A percentile compares a stretch with the other conserved stretches of the same genome.
Evolutionary conservation across 805 yeast genomes (phyloP).

Genomic region (Teunomyces funiuensis): DNA sequence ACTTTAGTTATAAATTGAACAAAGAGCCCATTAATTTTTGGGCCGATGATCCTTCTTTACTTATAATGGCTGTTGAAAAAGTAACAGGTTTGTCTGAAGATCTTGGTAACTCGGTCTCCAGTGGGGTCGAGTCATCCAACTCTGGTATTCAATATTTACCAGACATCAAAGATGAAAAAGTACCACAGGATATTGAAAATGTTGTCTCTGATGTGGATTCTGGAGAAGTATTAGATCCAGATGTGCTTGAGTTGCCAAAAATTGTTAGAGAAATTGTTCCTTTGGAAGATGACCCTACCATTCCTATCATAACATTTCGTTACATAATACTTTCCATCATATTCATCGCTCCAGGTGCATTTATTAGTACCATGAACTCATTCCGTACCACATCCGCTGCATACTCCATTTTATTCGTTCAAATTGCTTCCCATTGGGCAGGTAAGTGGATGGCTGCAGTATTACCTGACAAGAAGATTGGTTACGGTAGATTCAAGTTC

Average conservation of each 20-base stretch:
- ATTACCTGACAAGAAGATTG: slow-evolving; percentile 34
- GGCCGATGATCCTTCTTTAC: background rate
- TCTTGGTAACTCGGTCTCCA: background rate
- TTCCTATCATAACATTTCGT: slow-evolving; percentile 40
- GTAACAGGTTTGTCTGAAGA: background rate
- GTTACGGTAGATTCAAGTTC: slow-evolving; percentile 23
- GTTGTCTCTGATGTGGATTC: slow-evolving; percentile 5
- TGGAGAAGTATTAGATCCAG: slow-evolving; percentile 11
- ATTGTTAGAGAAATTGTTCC: slow-evolving; percentile 38
- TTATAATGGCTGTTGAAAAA: background rate
- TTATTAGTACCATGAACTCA: slow-evolving; percentile 41
- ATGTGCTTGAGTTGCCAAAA: slow-evolving; percentile 29
- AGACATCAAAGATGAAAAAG: slow-evolving; percentile 8
- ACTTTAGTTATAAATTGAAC: too few relatives aligned
- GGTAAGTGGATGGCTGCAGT: slow-evolving; percentile 46
- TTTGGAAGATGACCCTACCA: slow-evolving; percentile 36
- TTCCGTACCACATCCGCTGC: slow-evolving; percentile 49
- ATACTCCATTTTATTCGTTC: slow-evolving; percentile 52
- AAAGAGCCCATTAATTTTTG: background rate
- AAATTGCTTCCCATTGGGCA: slow-evolving; percentile 46
- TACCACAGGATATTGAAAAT: slow-evolving; percentile 8
- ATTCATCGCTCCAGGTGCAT: slow-evolving; percentile 43
- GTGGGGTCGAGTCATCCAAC: background rate
- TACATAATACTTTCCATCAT: slow-evolving; percentile 32
- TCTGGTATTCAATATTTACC: slow-evolving; percentile 7